Percentiles rank a stretch among this genome's conserved stretches.
Evolutionary conservation across 148 eudicot genomes (phyloP).

Genomic region (Suaeda aralocaspica): DNA sequence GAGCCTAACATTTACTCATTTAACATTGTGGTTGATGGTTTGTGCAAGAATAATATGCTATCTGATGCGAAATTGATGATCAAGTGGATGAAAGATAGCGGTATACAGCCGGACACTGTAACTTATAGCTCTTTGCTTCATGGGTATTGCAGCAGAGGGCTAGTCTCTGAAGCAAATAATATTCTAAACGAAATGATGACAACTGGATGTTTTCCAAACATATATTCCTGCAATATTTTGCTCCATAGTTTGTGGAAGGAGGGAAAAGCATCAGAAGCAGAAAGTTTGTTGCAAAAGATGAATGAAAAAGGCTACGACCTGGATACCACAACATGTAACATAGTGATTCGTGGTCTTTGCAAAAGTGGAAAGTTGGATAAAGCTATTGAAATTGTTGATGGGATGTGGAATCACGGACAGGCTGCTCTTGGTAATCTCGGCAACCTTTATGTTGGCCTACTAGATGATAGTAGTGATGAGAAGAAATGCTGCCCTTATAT

Average conservation of each 20-base stretch:
- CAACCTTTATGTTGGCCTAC: slow-evolving; percentile 42
- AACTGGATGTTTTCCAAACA: slow-evolving; percentile 57
- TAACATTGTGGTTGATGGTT: slow-evolving; percentile 67
- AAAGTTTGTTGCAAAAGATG: slow-evolving; percentile 74
- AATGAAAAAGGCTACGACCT: slow-evolving; percentile 66
- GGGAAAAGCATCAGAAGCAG: slow-evolving; percentile 72
- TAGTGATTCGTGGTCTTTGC: slow-evolving; percentile 82
- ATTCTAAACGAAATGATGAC: slow-evolving; percentile 64
- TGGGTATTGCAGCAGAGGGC: slow-evolving; percentile 72
- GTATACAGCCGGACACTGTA: slow-evolving; percentile 59
- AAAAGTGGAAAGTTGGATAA: slow-evolving; percentile 72
- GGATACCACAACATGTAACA: slow-evolving; percentile 81
- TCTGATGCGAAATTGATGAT: slow-evolving; percentile 61
- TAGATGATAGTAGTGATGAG: slow-evolving; percentile 35
- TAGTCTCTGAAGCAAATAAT: slow-evolving; percentile 54
- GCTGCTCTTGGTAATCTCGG: slow-evolving; percentile 64
- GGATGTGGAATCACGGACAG: slow-evolving; percentile 83
- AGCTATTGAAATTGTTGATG: slow-evolving; percentile 72
- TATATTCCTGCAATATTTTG: slow-evolving; percentile 72
- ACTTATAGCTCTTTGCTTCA: slow-evolving; percentile 74
- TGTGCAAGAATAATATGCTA: slow-evolving; percentile 70
- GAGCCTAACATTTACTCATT: slow-evolving; percentile 56
- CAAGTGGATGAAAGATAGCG: slow-evolving; percentile 47
- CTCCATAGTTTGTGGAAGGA: slow-evolving; percentile 81
- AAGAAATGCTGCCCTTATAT: slow-evolving; percentile 70